phyloP scores from a whole-genome alignment of 2,329 filamentous ascomycete genomes.

The Aspergillus udagawae region DNA sequence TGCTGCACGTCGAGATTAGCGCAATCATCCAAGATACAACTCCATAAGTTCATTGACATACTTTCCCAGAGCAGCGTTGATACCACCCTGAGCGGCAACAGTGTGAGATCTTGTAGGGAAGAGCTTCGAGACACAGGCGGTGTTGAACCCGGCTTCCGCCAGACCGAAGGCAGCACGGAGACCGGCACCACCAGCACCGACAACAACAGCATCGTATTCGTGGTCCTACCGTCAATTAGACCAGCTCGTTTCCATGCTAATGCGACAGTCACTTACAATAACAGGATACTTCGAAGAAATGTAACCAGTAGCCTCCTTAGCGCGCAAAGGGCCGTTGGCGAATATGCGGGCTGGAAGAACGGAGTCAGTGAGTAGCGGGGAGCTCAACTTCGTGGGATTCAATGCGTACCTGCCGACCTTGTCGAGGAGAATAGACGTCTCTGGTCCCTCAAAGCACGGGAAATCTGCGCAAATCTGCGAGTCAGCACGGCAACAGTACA shows the following conservation, averaged over 20 bases:
- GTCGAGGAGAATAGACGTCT: conserved; percentile 83
- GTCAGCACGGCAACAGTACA: conserved; percentile 22
- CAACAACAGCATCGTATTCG: conserved; percentile 96
- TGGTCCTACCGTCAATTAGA: conserved; percentile 63
- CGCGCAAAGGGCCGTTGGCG: conserved; percentile 77
- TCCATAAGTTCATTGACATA: conserved; percentile 19
- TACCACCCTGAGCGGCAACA: conserved; percentile 64
- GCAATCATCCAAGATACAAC: conserved; percentile 2
- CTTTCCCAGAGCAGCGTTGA: conserved; percentile 48
- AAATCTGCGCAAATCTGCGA: conserved; percentile 50
- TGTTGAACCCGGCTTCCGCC: conserved; percentile 61
- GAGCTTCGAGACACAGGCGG: conserved; percentile 61
- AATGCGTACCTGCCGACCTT: conserved; percentile 65
- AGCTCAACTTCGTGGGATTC: conserved; percentile 13
- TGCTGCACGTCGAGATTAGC: conserved; percentile 53
- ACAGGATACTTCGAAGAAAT: conserved; percentile 90
- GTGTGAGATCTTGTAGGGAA: conserved; percentile 63
- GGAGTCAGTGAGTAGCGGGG: conserved; percentile 19
- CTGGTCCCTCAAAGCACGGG: conserved; percentile 59
- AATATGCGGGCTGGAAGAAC: conserved; percentile 69
- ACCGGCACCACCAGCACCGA: conserved; percentile 60
- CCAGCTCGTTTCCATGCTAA: neutral
- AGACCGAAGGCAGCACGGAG: conserved; percentile 61
- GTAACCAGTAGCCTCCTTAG: conserved; percentile 86
- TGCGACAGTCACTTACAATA: conserved; percentile 60